Evolutionary conservation across 2,329 filamentous ascomycete genomes (phyloP).

Genomic region (Malbranchea zuffiana): DNA sequence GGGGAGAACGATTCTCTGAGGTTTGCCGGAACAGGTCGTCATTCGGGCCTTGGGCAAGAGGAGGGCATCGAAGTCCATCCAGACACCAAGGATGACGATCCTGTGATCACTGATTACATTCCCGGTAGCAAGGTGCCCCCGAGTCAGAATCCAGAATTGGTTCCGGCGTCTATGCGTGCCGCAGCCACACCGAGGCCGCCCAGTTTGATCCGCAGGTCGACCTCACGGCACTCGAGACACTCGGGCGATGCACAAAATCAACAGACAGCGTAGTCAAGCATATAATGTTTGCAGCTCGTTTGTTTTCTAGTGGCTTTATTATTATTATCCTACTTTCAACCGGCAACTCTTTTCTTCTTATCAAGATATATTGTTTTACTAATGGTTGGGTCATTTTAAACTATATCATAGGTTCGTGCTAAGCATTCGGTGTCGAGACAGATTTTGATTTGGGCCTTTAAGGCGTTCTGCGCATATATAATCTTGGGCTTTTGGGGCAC

Average conservation of each 20-base stretch:
- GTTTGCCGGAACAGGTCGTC: slow-evolving; percentile 28
- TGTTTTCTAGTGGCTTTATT: too few species aligned
- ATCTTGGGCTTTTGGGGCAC: background rate
- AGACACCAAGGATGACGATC: slow-evolving; percentile 36
- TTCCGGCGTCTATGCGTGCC: slow-evolving; percentile 35
- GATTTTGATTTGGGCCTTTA: slow-evolving; percentile 1
- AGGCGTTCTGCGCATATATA: background rate
- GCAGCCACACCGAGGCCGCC: slow-evolving; percentile 22
- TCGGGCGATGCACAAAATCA: too few species aligned
- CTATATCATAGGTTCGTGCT: slow-evolving; percentile 1
- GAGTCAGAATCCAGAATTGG: slow-evolving; percentile 38
- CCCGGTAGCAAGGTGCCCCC: slow-evolving; percentile 30
- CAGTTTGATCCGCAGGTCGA: slow-evolving; percentile 27
- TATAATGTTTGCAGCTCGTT: too few species aligned
- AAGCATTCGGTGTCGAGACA: background rate
- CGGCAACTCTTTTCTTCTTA: background rate
- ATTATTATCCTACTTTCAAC: too few species aligned
- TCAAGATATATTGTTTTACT: slow-evolving; percentile 6
- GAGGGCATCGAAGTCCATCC: slow-evolving; percentile 40
- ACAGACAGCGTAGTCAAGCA: too few species aligned
- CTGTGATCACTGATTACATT: slow-evolving; percentile 30
- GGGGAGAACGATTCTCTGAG: slow-evolving; percentile 29
- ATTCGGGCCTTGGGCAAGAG: slow-evolving; percentile 32
- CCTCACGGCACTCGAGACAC: slow-evolving; percentile 27
- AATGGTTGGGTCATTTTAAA: slow-evolving; percentile 5